phyloP scores from a whole-genome alignment of 2,329 filamentous ascomycete genomes.

The Fusarium sp. region DNA sequence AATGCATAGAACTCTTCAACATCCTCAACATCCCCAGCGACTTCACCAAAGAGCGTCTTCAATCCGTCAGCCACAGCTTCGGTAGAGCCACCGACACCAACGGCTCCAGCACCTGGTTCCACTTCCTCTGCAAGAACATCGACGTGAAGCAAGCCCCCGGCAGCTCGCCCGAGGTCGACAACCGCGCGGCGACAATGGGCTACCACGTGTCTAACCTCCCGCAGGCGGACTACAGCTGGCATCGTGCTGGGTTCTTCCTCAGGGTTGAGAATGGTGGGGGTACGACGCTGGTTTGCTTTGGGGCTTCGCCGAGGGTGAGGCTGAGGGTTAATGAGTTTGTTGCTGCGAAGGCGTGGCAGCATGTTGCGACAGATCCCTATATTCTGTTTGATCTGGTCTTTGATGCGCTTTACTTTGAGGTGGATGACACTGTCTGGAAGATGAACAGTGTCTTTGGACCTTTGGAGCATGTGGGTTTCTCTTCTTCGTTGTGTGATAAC shows the following conservation, averaged over 20 bases:
- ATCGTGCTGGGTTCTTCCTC: conserved; percentile 48
- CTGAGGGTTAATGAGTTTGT: conserved; percentile 45
- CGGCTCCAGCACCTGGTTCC: conserved; percentile 52
- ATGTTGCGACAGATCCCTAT: conserved; percentile 44
- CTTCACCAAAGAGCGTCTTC: conserved; percentile 50
- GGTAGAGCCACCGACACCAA: conserved; percentile 42
- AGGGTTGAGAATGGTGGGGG: conserved; percentile 34
- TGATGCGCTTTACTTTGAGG: conserved; percentile 47
- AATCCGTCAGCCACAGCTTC: conserved; percentile 53
- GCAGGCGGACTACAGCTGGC: conserved; percentile 49
- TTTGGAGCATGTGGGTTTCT: conserved; percentile 45
- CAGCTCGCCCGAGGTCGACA: conserved; percentile 44
- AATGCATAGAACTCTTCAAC: conserved; percentile 48
- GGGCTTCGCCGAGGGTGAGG: conserved; percentile 38
- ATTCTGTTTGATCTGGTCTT: conserved; percentile 49
- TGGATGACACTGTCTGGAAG: conserved; percentile 49
- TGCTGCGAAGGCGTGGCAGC: conserved; percentile 42
- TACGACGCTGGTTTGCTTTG: conserved; percentile 47
- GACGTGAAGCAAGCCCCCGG: conserved; percentile 37
- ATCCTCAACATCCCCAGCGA: conserved; percentile 49
- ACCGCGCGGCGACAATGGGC: conserved; percentile 42
- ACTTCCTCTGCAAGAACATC: conserved; percentile 53
- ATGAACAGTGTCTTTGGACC: conserved; percentile 50
- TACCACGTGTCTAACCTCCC: conserved; percentile 44
- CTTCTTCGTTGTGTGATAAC: not conserved